These are phyloP conservation scores for Solanum gracilifrons DNA, from an alignment of 257 asterid genomes.

Conservation along the genomic window DNA sequence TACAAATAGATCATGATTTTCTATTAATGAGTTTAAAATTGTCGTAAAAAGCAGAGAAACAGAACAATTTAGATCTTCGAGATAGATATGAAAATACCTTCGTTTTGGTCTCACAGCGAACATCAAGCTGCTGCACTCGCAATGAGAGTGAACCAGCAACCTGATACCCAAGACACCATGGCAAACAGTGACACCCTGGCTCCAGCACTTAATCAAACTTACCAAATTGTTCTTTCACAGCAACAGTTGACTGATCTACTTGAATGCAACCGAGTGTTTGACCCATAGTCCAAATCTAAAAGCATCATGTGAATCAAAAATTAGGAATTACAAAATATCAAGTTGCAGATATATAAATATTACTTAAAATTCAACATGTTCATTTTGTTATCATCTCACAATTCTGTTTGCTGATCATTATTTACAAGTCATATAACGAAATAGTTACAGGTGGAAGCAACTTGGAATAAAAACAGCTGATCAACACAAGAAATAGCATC, in stretches of 20 bases:
- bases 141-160: slow-evolving; percentile 18
- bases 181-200: slow-evolving; percentile 35
- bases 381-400: not conserved
- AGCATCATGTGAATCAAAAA: not conserved
- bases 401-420: not conserved
- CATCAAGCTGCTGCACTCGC: slow-evolving; percentile 26
- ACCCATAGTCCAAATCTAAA: slow-evolving; percentile 20
- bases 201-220: slow-evolving; percentile 20
- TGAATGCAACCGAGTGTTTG: slow-evolving; percentile 22
- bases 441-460: not conserved
- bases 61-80: not conserved
- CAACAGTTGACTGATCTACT: slow-evolving; percentile 28
- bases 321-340: not conserved
- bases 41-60: not conserved
- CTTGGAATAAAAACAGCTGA: not conserved
- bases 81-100: slow-evolving; percentile 9
- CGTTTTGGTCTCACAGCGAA: slow-evolving; percentile 31
- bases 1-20: not conserved
- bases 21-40: not conserved
- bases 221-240: slow-evolving; percentile 24
- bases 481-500: not conserved
- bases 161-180: slow-evolving; percentile 28
- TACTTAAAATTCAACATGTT: not conserved
- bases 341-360: not conserved
- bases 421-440: not conserved